A percentile compares a stretch with the other conserved stretches of the same genome.
Conservation (phyloP, 371 early-diverging fungal genomes). For the Vavraia culicis region DNA sequence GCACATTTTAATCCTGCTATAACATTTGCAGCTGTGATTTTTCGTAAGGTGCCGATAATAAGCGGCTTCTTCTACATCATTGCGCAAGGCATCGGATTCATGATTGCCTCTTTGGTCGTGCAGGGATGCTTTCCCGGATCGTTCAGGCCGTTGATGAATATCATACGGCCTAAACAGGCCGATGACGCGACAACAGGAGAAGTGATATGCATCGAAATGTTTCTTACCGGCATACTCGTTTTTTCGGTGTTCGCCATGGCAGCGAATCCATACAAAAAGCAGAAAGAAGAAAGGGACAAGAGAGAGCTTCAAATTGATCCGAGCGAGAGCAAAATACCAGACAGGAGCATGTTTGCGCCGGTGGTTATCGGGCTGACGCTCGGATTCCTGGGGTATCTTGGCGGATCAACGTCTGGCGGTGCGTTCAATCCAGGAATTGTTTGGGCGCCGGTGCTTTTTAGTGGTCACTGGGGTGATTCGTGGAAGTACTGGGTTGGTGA, state of each 20-base stretch:
- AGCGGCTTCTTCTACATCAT: conserved; percentile 49
- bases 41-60: conserved; percentile 46
- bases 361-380: conserved; percentile 45
- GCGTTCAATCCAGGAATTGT: conserved; percentile 54
- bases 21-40: conserved; percentile 50
- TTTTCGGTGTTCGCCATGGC: conserved; percentile 54
- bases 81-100: conserved; percentile 47
- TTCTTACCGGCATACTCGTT: conserved; percentile 50
- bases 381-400: conserved; percentile 50
- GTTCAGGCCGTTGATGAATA: conserved; percentile 22
- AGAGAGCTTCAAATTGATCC: conserved; percentile 13
- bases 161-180: conserved; percentile 28
- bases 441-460: conserved; percentile 45
- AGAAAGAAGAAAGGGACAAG: conserved; percentile 43
- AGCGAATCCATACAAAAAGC: conserved; percentile 50
- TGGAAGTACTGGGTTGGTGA: conserved; percentile 50
- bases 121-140: conserved; percentile 46
- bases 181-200: conserved; percentile 25
- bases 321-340: conserved; percentile 24
- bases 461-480: conserved; percentile 46
- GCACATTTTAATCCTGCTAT: conserved; percentile 51
- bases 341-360: conserved; percentile 41
- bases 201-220: conserved; percentile 45
- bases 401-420: conserved; percentile 49
- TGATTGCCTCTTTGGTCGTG: conserved; percentile 46